Base-by-base conservation (phyloP, 2,329 filamentous ascomycete species). In the Orbilia blumenaviensis region DNA sequence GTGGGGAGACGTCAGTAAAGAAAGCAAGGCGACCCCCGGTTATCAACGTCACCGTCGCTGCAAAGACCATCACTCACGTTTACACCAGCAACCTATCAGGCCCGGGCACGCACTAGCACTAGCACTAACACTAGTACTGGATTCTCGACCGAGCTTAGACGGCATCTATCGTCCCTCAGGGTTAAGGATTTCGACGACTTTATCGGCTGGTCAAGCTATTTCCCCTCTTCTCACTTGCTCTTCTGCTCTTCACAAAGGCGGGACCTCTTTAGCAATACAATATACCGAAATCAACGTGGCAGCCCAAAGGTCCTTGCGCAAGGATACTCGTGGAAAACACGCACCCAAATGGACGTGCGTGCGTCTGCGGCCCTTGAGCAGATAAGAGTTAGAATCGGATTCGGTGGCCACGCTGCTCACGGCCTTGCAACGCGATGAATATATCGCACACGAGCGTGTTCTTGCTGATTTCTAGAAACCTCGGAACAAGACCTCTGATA, bases 301-400 rank as follows among this genome's bases (percentile, higher is more conserved):
- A 34, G 58, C 18, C 60, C n/a, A 38, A 60, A 58, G n/a, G 42
- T 32, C 44, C n/a, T 21, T 25, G 44, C 23, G 44, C 27, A 34
- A 38, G 21, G 72, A 54, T 52, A 29, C 29, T 42, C 46, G 25
- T 36, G 63, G 34, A 60, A 64, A 64, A 63, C 63, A 69, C 63
- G 23, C 64, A 58, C 61, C 52, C 54, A 44, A 29, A 29, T 23
- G 7, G 27, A 25, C 16, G 52, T 66, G 68, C 48, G 60, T 68
- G 64, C 63, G 58, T 62, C 63, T 75, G 54, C 72, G 50, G 64
- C 64, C 44, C 63, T 66, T 76, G 72, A 76, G 72, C 64, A 76
- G 72, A 76, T 69, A 76, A 76, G 72, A 76, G 72, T 69, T 69
- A 76, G 41, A 76, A 64, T 76, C 52, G 64, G 46, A 76, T 76